phyloP scores from a whole-genome alignment of 495 filamentous ascomycete genomes.

The Podospora bellae-mahoneyi region DNA sequence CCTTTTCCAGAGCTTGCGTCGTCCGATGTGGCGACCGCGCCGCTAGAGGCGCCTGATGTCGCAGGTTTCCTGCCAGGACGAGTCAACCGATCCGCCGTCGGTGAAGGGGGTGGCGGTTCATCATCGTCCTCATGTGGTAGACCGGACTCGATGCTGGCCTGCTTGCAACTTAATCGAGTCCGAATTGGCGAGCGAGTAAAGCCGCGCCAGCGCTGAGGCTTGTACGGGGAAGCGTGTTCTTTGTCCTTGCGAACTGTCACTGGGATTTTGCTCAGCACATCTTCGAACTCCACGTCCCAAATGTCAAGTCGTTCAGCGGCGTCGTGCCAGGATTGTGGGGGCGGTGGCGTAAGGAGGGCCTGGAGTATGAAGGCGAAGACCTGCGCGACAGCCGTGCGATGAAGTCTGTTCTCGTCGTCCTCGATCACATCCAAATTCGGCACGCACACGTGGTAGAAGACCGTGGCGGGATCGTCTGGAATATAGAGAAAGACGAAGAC shows the following conservation, averaged over 20 bases:
- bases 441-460: slow-evolving; percentile 42
- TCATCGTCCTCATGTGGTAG: background rate
- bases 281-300: slow-evolving; percentile 41
- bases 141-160: background rate
- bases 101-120: background rate
- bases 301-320: slow-evolving; percentile 29
- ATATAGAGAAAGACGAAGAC: slow-evolving; percentile 49
- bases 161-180: slow-evolving; percentile 23
- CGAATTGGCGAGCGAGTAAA: slow-evolving; percentile 30
- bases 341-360: slow-evolving; percentile 26
- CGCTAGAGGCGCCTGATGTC: no score
- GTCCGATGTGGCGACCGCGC: no score
- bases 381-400: slow-evolving; percentile 45
- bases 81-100: no score
- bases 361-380: slow-evolving; percentile 49
- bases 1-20: no score
- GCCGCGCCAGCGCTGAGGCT: slow-evolving; percentile 27
- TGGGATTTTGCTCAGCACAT: slow-evolving; percentile 34
- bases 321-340: slow-evolving; percentile 36
- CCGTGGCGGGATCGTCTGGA: slow-evolving; percentile 37
- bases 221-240: slow-evolving; percentile 27
- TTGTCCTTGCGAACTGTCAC: slow-evolving; percentile 24
- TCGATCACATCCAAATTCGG: slow-evolving; percentile 39
- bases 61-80: no score
- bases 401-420: slow-evolving; percentile 34